phyloP scores from a whole-genome alignment of 371 early-diverging fungal genomes.

The Fennellomyces sp. region DNA sequence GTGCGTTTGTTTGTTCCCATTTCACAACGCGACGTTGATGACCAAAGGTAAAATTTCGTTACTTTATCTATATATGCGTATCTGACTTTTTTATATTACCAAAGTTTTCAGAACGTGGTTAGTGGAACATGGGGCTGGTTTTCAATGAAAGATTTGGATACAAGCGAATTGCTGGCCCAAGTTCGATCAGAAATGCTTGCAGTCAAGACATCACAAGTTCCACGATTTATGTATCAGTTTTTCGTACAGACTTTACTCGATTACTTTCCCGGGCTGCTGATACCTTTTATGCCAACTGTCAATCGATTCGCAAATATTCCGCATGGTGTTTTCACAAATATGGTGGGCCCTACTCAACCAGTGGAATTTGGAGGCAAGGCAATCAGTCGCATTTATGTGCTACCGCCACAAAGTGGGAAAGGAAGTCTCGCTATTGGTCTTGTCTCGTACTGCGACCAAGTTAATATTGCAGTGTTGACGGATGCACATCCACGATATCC shows the following conservation, averaged over 20 bases:
- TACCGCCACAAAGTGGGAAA: slow-evolving; percentile 40
- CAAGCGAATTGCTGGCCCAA: slow-evolving; percentile 21
- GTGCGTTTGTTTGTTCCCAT: slow-evolving; percentile 35
- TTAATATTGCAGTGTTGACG: slow-evolving; percentile 31
- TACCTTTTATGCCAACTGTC: neutral
- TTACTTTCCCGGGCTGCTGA: slow-evolving; percentile 16
- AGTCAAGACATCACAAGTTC: slow-evolving; percentile 25
- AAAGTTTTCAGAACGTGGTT: slow-evolving; percentile 23
- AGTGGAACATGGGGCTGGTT: slow-evolving; percentile 40
- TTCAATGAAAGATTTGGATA: slow-evolving; percentile 35
- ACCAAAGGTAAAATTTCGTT: neutral
- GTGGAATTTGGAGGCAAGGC: slow-evolving; percentile 36
- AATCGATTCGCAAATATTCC: slow-evolving; percentile 18
- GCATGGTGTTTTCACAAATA: slow-evolving; percentile 43
- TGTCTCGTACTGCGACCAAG: slow-evolving; percentile 32
- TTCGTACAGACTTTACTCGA: slow-evolving; percentile 15
- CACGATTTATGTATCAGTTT: slow-evolving; percentile 20
- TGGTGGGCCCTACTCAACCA: slow-evolving; percentile 31
- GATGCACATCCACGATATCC: slow-evolving; percentile 31
- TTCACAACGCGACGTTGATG: slow-evolving; percentile 11
- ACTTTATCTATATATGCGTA: neutral
- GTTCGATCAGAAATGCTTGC: slow-evolving; percentile 32
- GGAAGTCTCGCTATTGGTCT: slow-evolving; percentile 39
- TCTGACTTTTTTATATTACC: slow-evolving; percentile 4
- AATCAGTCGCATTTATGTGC: slow-evolving; percentile 21